Conservation (phyloP, 225 moss, liverwort and hornwort species). For the Sphagnum tenellum region DNA sequence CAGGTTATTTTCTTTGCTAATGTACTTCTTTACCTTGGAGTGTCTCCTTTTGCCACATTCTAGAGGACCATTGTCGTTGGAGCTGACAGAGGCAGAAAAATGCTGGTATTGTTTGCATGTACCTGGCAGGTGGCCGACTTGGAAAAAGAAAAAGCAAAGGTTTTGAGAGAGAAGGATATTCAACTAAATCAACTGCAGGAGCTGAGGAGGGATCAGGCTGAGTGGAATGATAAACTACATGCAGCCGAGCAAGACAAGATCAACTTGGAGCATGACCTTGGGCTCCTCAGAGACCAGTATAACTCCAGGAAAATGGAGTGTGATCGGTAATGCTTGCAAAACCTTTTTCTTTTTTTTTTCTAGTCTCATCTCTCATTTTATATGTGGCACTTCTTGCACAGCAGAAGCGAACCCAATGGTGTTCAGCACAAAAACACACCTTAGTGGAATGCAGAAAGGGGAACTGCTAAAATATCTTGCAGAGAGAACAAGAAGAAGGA, state of each 20-base stretch:
- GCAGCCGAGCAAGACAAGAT: slow-evolving; percentile 47
- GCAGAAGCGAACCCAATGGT: no score
- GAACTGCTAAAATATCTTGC: neutral
- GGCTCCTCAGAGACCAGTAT: slow-evolving; percentile 49
- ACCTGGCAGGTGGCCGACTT: slow-evolving; percentile 42
- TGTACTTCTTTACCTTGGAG: no score
- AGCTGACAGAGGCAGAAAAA: neutral
- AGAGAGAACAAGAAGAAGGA: slow-evolving; percentile 67
- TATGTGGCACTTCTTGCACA: no score
- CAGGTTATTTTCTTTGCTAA: slow-evolving; percentile 27
- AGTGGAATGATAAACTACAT: slow-evolving; percentile 52
- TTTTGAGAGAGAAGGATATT: slow-evolving; percentile 49
- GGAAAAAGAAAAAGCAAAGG: slow-evolving; percentile 46
- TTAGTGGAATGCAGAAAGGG: no score
- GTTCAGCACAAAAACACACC: no score
- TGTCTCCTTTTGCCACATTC: no score
- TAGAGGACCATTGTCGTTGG: neutral
- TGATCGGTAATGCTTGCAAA: slow-evolving; percentile 35
- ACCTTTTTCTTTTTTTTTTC: no score
- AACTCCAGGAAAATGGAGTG: slow-evolving; percentile 52
- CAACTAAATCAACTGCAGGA: slow-evolving; percentile 47
- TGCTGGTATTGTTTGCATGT: neutral
- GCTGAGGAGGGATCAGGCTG: slow-evolving; percentile 45
- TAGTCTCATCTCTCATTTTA: no score
- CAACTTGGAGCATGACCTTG: slow-evolving; percentile 52